Conservation (phyloP, 768 basidiomycete species). For the Clitopilus passeckerianus region DNA sequence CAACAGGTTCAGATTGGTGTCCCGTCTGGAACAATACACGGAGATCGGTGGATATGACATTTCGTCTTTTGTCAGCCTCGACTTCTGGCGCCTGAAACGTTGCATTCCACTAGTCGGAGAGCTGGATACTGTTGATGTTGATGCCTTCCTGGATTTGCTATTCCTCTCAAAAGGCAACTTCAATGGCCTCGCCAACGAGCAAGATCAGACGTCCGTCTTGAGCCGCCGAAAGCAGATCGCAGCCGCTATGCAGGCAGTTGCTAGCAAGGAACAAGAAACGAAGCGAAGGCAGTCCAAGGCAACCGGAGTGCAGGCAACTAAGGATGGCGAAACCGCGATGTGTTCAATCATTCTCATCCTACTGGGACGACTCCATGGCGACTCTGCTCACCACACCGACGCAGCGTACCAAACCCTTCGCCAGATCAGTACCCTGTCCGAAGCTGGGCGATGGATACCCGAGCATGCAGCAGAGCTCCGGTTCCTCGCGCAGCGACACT, state of each 20-base stretch:
- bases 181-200: slow-evolving; percentile 53
- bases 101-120: slow-evolving; percentile 54
- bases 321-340: background rate
- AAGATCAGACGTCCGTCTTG: slow-evolving; percentile 35
- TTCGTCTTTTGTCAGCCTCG: slow-evolving; percentile 45
- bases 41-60: slow-evolving; percentile 29
- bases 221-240: slow-evolving; percentile 18
- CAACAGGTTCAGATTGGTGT: slow-evolving; percentile 75
- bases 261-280: slow-evolving; percentile 25
- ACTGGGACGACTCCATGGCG: slow-evolving; percentile 53
- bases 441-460: slow-evolving; percentile 25
- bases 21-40: slow-evolving; percentile 52
- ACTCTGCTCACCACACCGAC: slow-evolving; percentile 42
- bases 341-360: slow-evolving; percentile 45
- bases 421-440: slow-evolving; percentile 41
- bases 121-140: slow-evolving; percentile 63
- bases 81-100: slow-evolving; percentile 85
- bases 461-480: slow-evolving; percentile 41
- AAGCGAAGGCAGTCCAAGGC: background rate
- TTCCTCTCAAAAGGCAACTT: slow-evolving; percentile 54
- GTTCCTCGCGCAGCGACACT: slow-evolving; percentile 34
- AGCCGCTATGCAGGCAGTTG: slow-evolving; percentile 10
- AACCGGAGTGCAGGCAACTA: background rate
- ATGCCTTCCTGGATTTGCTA: slow-evolving; percentile 69
- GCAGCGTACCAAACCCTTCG: slow-evolving; percentile 63